Evolutionary conservation across 2,329 filamentous ascomycete genomes (phyloP), one percentile per base, ranked within the genome.

Genomic region (Beauveria rudraprayagi): DNA sequence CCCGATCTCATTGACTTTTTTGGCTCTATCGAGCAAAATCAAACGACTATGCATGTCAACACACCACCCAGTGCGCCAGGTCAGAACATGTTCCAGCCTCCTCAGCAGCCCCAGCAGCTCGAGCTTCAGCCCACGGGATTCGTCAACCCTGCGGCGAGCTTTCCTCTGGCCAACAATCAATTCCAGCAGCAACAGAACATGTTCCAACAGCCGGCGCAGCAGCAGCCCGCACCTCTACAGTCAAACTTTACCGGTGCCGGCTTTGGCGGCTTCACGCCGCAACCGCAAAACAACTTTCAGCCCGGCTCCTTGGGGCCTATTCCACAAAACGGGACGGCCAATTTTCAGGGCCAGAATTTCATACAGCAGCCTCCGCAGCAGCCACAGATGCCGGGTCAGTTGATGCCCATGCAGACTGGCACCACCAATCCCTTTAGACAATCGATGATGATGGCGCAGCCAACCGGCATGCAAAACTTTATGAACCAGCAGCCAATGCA

Each of bases 1-100:
- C 85, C 87, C 30, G 90, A 95, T 77, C 80, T 95, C 63, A 97
- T 96, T 70, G 94, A 93, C 77, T 97, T 96, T 75, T 96, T 96
- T 72, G 93, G 88, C 70, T 92, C 91, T 6, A 96, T 96, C 68
- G 92, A 97, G 70, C 86, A 91, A 70, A 92, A 92, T 65, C 91
- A 94, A 72, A 90, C 90, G 56, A 80, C 87, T 1, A 83, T 90
- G 80, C 79, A 81, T 65, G 69, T 78, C 19, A 73, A 74, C 44
- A 64, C 73, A 1, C 76, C 76, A 58, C 70, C 71, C 43, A 66
- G 65, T n/a, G 68, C 63, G 16, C 53, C 51, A 5, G 55, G 56
- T 8, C 73, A 77, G 56, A 73, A 72, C 24, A 68, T 69, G 28
- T 71, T 74, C 30, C 64, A 68, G 56, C 61, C 59, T 7, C 62